phyloP scores from a whole-genome alignment of 306 rosid species.

The Carpinus viminea region DNA sequence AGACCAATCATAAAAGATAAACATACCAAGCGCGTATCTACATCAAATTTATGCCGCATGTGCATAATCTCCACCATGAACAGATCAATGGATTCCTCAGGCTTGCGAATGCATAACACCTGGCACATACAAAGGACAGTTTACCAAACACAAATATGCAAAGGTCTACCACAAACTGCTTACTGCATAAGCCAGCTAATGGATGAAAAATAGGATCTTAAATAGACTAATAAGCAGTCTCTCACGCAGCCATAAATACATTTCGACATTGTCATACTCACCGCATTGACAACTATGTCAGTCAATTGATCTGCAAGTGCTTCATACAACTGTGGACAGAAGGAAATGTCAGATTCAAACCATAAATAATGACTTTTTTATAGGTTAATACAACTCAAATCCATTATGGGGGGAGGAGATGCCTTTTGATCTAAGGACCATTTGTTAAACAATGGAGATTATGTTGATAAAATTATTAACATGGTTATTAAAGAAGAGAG shows the following conservation, averaged over 20 bases:
- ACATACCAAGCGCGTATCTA: slow-evolving; percentile 92
- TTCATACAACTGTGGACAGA: slow-evolving; percentile 73
- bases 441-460: not conserved
- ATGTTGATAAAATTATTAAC: not conserved
- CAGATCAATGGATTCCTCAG: slow-evolving; percentile 83
- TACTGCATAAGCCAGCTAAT: not conserved
- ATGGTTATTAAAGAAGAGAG: slow-evolving; percentile 6
- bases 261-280: slow-evolving; percentile 43
- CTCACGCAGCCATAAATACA: slow-evolving; percentile 6
- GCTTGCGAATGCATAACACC: slow-evolving; percentile 85
- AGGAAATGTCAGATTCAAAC: slow-evolving; percentile 12
- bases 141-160: slow-evolving; percentile 21
- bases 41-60: slow-evolving; percentile 96
- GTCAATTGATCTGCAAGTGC: slow-evolving; percentile 89
- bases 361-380: not conserved
- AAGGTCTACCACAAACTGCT: not conserved
- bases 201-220: not conserved
- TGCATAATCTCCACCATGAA: slow-evolving; percentile 99
- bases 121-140: slow-evolving; percentile 34
- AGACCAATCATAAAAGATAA: slow-evolving; percentile 13
- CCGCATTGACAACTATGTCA: slow-evolving; percentile 78
- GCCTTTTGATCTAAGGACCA: not conserved
- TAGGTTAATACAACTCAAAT: not conserved
- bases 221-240: slow-evolving; percentile 1
- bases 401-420: not conserved